Conservation (phyloP, 2,329 filamentous ascomycete species). For the Ophiostoma montium region DNA sequence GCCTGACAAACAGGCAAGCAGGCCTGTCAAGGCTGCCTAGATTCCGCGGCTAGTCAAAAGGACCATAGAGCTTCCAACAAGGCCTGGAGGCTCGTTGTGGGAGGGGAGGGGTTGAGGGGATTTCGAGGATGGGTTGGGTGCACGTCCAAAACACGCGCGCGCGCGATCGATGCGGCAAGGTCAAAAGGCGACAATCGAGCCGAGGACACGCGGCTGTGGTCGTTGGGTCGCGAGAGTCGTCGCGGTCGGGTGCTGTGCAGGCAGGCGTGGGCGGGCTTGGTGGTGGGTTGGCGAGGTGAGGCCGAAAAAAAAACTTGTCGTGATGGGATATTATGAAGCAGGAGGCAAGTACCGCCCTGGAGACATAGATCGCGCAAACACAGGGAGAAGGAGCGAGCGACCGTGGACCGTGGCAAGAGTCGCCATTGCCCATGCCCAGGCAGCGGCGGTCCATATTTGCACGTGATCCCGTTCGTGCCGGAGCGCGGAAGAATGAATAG, state of each 20-base stretch:
- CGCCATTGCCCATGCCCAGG: background rate
- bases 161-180: no score
- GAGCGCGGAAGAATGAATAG: conserved; percentile 1
- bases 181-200: no score
- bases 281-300: no score
- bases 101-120: background rate
- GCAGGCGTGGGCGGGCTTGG: no score
- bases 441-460: background rate
- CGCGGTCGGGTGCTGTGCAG: no score
- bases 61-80: conserved; percentile 9
- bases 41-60: conserved; percentile 1
- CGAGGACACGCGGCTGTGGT: no score
- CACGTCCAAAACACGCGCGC: background rate
- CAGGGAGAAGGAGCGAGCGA: background rate
- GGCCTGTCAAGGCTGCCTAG: conserved; percentile 30
- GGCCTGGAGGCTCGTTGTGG: background rate
- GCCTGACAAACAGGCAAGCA: conserved; percentile 27
- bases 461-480: background rate
- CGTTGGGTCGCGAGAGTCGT: no score
- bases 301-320: no score
- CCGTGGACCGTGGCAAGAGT: background rate
- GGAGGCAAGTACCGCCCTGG: background rate
- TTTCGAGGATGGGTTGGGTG: background rate
- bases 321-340: background rate
- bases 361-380: background rate